These are phyloP conservation scores for Cupressus sempervirens DNA, from an alignment of 75 land plant species.

Conservation along the genomic window DNA sequence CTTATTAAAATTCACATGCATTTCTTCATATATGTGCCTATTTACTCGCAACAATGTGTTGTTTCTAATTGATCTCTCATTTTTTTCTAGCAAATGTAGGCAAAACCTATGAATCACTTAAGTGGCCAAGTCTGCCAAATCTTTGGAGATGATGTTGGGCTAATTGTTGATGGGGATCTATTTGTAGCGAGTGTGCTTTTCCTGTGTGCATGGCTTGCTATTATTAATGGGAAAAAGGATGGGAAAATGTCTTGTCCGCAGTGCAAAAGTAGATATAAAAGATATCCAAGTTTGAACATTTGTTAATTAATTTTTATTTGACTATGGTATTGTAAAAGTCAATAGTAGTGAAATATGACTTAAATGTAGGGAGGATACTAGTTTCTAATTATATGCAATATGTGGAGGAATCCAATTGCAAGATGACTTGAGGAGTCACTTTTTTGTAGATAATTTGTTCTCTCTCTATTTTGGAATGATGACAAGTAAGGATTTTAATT, in stretches of 20 bases:
- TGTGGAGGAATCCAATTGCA: background rate
- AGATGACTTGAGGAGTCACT: background rate
- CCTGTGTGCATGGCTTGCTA: slow-evolving; percentile 60
- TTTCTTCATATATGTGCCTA: no score
- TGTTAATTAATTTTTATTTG: background rate
- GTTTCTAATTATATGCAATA: background rate
- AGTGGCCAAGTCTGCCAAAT: slow-evolving; percentile 43
- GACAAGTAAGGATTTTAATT: background rate
- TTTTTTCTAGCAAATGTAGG: slow-evolving; percentile 33
- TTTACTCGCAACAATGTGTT: background rate
- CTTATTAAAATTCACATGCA: background rate
- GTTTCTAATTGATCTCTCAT: background rate
- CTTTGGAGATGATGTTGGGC: slow-evolving; percentile 50
- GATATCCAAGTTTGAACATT: slow-evolving; percentile 29
- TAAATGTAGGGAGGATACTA: background rate
- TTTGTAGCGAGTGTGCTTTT: slow-evolving; percentile 57
- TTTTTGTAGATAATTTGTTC: background rate
- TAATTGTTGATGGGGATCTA: slow-evolving; percentile 28
- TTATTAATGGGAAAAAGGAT: slow-evolving; percentile 54
- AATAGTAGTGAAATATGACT: background rate
- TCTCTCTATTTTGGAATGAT: background rate
- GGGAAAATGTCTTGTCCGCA: slow-evolving; percentile 52
- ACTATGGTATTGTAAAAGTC: background rate
- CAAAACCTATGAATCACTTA: slow-evolving; percentile 54
- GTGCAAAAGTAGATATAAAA: slow-evolving; percentile 47